Percentiles rank a stretch among this genome's conserved stretches.
Evolutionary conservation across 2,329 filamentous ascomycete species (phyloP).

Genomic region (Colletotrichum falcatum): DNA sequence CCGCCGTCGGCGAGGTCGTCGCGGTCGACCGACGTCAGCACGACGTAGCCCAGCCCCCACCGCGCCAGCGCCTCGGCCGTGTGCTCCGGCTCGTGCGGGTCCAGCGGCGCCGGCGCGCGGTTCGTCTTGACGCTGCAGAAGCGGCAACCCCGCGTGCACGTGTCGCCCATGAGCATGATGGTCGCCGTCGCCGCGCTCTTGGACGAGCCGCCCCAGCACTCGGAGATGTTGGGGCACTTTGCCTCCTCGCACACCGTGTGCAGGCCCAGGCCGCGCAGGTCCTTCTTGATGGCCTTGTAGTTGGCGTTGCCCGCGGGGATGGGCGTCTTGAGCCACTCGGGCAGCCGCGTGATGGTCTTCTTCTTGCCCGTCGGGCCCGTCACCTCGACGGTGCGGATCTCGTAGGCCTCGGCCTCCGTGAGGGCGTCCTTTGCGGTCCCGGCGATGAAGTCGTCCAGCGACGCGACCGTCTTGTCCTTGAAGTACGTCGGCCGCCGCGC

Average conservation of each 20-base stretch:
- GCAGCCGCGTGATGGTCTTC: constrained; percentile 78
- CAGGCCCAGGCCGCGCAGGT: constrained; percentile 87
- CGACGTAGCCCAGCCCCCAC: constrained; percentile 97
- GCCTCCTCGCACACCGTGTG: constrained; percentile 99
- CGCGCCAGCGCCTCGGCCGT: constrained; percentile 91
- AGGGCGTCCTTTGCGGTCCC: constrained; percentile 50
- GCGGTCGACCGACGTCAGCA: constrained; percentile 92
- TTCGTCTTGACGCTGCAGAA: constrained; percentile 98
- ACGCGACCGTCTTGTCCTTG: constrained; percentile 67
- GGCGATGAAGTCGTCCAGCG: constrained; percentile 69
- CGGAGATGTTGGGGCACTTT: constrained; percentile 95
- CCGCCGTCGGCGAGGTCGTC: constrained; percentile 93
- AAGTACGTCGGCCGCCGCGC: constrained; percentile 65
- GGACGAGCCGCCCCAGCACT: constrained; percentile 94
- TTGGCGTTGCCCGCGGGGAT: constrained; percentile 85
- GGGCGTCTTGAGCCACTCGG: constrained; percentile 95
- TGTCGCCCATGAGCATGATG: constrained; percentile 99
- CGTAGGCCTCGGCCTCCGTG: constrained; percentile 67
- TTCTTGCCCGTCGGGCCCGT: constrained; percentile 70
- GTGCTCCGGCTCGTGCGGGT: constrained; percentile 96
- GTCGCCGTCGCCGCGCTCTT: constrained; percentile 95
- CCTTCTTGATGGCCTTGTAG: constrained; percentile 95
- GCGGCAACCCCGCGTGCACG: constrained; percentile 93
- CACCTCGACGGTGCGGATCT: constrained; percentile 72
- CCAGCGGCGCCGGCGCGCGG: constrained; percentile 79